Percentiles rank a stretch among this genome's conserved stretches.
Evolutionary conservation across 1,284 basidiomycete genomes (phyloP).

Genomic region (Abortiporus biennis): DNA sequence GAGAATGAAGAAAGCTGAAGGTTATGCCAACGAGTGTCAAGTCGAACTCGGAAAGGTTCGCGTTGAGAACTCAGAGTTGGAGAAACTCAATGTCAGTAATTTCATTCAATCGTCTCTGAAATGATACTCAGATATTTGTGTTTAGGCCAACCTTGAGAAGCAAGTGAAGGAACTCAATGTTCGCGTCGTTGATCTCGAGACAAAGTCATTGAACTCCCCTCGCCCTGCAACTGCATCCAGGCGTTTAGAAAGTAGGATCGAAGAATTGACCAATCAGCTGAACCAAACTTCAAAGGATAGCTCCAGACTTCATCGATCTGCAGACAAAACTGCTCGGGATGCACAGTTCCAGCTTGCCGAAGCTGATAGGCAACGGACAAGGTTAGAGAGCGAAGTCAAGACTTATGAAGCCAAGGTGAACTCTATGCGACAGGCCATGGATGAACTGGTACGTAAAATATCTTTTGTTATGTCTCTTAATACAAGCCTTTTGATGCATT

Average conservation of each 20-base stretch:
- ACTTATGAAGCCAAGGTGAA: slow-evolving; percentile 51
- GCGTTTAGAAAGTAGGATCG: slow-evolving; percentile 61
- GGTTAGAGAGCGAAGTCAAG: slow-evolving; percentile 61
- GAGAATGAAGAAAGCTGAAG: slow-evolving; percentile 76
- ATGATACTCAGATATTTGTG: not conserved
- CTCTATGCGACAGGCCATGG: slow-evolving; percentile 50
- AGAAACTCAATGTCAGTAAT: slow-evolving; percentile 64
- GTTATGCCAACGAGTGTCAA: slow-evolving; percentile 69
- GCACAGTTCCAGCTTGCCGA: slow-evolving; percentile 50
- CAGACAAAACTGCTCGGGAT: slow-evolving; percentile 50
- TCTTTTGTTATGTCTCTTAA: slow-evolving; percentile 3
- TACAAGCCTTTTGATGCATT: not conserved
- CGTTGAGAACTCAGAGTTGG: slow-evolving; percentile 73
- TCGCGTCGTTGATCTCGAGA: slow-evolving; percentile 77
- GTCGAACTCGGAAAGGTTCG: slow-evolving; percentile 68
- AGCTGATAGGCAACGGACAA: slow-evolving; percentile 49
- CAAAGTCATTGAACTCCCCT: slow-evolving; percentile 64
- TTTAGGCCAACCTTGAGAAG: slow-evolving; percentile 74
- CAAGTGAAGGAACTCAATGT: slow-evolving; percentile 79
- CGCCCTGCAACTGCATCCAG: slow-evolving; percentile 45
- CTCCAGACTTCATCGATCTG: slow-evolving; percentile 39
- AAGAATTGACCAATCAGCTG: slow-evolving; percentile 65
- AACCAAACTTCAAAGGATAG: slow-evolving; percentile 44
- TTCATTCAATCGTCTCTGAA: slow-evolving; percentile 5
- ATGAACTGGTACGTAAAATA: slow-evolving; percentile 42